These are phyloP conservation scores for Suillus occidentalis DNA, from an alignment of 768 basidiomycete species.

Conservation along the genomic window DNA sequence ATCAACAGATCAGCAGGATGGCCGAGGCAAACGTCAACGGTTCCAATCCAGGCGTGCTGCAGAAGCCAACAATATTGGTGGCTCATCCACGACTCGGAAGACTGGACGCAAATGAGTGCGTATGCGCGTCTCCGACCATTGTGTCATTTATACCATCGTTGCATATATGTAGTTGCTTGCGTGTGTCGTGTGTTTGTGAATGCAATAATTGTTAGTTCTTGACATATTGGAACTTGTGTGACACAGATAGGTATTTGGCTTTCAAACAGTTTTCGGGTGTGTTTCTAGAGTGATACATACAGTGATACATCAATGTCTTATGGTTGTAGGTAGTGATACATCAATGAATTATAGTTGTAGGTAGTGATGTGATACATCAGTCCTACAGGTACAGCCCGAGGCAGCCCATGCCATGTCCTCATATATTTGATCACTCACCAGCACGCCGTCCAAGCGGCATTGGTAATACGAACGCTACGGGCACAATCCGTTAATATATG, in stretches of 20 bases:
- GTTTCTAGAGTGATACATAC: neutral
- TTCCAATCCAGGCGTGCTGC: neutral
- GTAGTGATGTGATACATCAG: too few species aligned
- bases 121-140: neutral
- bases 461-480: too few species aligned
- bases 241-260: neutral
- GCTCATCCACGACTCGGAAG: neutral
- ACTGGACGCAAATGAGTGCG: neutral
- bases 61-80: neutral
- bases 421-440: too few species aligned
- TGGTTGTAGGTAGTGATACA: too few species aligned
- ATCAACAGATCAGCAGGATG: neutral
- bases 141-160: neutral
- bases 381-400: too few species aligned
- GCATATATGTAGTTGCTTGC: neutral
- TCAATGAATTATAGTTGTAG: too few species aligned
- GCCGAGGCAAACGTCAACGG: neutral
- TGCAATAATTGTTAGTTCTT: neutral
- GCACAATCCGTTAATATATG: too few species aligned
- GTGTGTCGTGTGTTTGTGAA: neutral
- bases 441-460: too few species aligned
- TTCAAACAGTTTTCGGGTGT: neutral
- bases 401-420: too few species aligned
- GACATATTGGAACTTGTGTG: too few species aligned
- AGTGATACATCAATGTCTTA: too few species aligned